Evolutionary conservation across 2,329 filamentous ascomycete species (phyloP).

Genomic region (Pseudogymnoascus sp.): DNA sequence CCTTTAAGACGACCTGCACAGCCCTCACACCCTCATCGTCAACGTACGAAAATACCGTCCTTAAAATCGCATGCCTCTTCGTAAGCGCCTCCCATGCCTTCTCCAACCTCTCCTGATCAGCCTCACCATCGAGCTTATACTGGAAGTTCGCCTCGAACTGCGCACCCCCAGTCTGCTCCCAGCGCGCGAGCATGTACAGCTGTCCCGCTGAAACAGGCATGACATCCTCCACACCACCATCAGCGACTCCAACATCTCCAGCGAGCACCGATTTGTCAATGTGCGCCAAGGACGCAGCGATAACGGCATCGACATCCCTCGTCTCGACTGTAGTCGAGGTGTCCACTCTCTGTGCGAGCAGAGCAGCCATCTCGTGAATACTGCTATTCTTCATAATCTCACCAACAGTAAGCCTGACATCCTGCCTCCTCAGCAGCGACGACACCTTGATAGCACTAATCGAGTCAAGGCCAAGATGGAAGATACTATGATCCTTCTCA

Average conservation of each 20-base stretch:
- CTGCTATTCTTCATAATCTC: slow-evolving; percentile 60
- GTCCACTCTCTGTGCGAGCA: background rate
- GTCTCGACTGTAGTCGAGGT: slow-evolving; percentile 46
- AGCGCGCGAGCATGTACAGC: slow-evolving; percentile 69
- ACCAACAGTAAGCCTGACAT: slow-evolving; percentile 56
- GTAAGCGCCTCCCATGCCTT: slow-evolving; percentile 56
- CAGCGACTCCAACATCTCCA: slow-evolving; percentile 32
- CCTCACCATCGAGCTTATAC: slow-evolving; percentile 43
- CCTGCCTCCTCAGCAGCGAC: slow-evolving; percentile 56
- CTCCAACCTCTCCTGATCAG: slow-evolving; percentile 38
- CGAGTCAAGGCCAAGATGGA: slow-evolving; percentile 78
- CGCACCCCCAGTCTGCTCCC: slow-evolving; percentile 58
- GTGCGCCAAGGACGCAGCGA: slow-evolving; percentile 32
- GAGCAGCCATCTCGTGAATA: slow-evolving; percentile 32
- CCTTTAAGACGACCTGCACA: slow-evolving; percentile 53
- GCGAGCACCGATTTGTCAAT: slow-evolving; percentile 37
- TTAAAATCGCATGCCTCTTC: slow-evolving; percentile 52
- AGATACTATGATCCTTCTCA: slow-evolving; percentile 53
- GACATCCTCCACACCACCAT: slow-evolving; percentile 39
- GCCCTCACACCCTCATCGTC: slow-evolving; percentile 42
- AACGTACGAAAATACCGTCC: slow-evolving; percentile 58
- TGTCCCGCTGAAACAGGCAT: slow-evolving; percentile 72
- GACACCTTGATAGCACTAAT: slow-evolving; percentile 82
- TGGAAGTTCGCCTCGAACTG: slow-evolving; percentile 70
- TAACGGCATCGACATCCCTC: slow-evolving; percentile 35